Evolutionary conservation across 1,284 basidiomycete species (phyloP).

Genomic region (Trametes versicolor): DNA sequence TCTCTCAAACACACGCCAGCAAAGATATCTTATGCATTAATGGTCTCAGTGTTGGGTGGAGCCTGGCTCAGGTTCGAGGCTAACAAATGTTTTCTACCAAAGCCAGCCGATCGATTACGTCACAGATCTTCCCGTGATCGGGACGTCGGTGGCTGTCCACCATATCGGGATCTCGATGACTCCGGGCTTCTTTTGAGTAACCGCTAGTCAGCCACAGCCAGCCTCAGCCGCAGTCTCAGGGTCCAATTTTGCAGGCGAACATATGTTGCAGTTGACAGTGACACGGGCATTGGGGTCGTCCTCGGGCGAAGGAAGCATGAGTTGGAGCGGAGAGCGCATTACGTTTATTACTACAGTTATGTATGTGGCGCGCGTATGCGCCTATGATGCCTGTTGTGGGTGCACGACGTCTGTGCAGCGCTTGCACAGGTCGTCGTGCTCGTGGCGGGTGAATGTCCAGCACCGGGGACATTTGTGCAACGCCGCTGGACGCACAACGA

Average conservation of each 20-base stretch:
- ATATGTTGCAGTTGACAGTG: too few species aligned
- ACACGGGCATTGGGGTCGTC: too few species aligned
- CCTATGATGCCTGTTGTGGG: not conserved
- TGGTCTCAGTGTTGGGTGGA: not conserved
- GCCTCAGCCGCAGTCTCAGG: not conserved
- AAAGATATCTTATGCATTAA: too few species aligned
- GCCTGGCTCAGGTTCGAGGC: not conserved
- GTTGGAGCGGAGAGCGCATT: not conserved
- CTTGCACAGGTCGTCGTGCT: conserved; percentile 62
- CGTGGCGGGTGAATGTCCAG: conserved; percentile 72
- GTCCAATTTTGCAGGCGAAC: too few species aligned
- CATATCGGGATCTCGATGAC: conserved; percentile 2
- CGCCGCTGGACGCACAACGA: conserved; percentile 64
- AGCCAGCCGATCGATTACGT: not conserved
- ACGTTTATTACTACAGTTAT: conserved; percentile 14
- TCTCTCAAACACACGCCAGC: too few species aligned
- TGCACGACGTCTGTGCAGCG: conserved; percentile 58
- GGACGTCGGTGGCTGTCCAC: conserved; percentile 13
- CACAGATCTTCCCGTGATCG: conserved; percentile 3
- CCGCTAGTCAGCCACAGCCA: conserved; percentile 2
- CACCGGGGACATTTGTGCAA: conserved; percentile 80
- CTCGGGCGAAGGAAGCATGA: too few species aligned
- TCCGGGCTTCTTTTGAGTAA: conserved; percentile 3
- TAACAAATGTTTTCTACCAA: not conserved
- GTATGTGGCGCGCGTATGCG: not conserved